Base-by-base conservation (phyloP, 345 rosid genomes). In the Aethionema arabicum region DNA sequence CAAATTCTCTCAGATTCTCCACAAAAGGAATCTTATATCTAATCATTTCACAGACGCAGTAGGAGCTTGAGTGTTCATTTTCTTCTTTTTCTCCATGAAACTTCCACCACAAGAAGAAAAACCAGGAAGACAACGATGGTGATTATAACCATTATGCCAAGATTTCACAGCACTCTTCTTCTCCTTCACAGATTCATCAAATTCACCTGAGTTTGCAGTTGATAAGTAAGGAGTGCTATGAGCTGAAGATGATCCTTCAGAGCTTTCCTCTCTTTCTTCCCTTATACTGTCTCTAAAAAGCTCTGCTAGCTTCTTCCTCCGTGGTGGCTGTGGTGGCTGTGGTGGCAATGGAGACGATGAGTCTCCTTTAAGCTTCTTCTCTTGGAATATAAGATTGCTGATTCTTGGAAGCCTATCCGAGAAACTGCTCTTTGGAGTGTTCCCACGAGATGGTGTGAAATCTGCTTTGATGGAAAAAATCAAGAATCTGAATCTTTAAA, bases 361-460 rank as follows among this genome's bases (percentile, higher is more conserved):
- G 65, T 57, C 68, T 52, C 49, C 49, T 2, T 85, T 65, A n/a
- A 75, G 60, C 65, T 44, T 74, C 63, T 38, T 82, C 39, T 41
- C 79, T 8, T 62, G 68, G 35, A 27, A 51, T 16, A 56, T 10
- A 52, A 63, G 68, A 54, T 54, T 72, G 61, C 65, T 69, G 38
- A 67, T 63, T 52, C 67, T 78, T 16, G 83, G 87, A 16, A 67
- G 65, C 54, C 85, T 79, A 4, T 40, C 47, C 0, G 85, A 74
- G 75, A 85, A 78, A 46, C 61, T 78, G 39, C 73, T 78, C 67
- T 82, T 83, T 6, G 97, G 99, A 66, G 97, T 87, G 56, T 55
- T 85, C 43, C 97, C 99, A 14, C 77, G 80, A 36, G 96, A 93
- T 21, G 97, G 97, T 44, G 96, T 93, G 74, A 90, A 87, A 77